Evolutionary conservation across 1,284 basidiomycete species (phyloP).

Genomic region (Cerioporus squamosus): DNA sequence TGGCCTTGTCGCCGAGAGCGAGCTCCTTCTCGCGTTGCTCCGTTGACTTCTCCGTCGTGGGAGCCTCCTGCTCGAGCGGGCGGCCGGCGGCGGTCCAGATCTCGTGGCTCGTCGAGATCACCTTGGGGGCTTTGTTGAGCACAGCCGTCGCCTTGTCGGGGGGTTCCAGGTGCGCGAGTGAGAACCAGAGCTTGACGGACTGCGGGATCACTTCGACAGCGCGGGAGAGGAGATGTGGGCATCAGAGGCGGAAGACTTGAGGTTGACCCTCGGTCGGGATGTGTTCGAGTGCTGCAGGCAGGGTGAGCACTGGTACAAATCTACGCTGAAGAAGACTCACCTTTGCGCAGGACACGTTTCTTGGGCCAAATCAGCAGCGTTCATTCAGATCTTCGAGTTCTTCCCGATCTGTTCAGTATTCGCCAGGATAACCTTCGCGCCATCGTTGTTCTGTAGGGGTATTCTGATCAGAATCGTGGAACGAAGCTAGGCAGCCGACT

Average conservation of each 20-base stretch:
- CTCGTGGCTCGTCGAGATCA: constrained; percentile 95
- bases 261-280: too few relatives aligned
- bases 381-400: constrained; percentile 96
- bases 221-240: constrained; percentile 90
- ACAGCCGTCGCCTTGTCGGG: constrained; percentile 93
- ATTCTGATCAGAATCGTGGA: too few relatives aligned
- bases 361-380: constrained; percentile 91
- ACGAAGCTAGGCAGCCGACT: constrained; percentile 27
- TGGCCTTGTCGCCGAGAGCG: constrained; percentile 86
- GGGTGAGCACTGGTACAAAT: neutral
- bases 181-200: constrained; percentile 96
- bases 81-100: constrained; percentile 94
- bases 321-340: constrained; percentile 39
- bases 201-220: constrained; percentile 96
- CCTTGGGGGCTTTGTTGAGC: constrained; percentile 93
- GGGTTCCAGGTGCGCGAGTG: constrained; percentile 91
- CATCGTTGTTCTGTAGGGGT: constrained; percentile 73
- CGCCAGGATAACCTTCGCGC: constrained; percentile 94
- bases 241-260: constrained; percentile 88
- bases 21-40: constrained; percentile 64
- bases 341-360: constrained; percentile 92
- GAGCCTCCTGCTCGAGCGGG: constrained; percentile 85
- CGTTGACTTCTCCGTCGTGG: constrained; percentile 49
- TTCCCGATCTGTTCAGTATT: constrained; percentile 92
- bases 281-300: constrained; percentile 86